Percentiles rank a stretch among this genome's conserved stretches.
These are phyloP conservation scores for Fagopyrum homotropicum DNA, from an alignment of 148 eudicot genomes.

Conservation along the genomic window DNA sequence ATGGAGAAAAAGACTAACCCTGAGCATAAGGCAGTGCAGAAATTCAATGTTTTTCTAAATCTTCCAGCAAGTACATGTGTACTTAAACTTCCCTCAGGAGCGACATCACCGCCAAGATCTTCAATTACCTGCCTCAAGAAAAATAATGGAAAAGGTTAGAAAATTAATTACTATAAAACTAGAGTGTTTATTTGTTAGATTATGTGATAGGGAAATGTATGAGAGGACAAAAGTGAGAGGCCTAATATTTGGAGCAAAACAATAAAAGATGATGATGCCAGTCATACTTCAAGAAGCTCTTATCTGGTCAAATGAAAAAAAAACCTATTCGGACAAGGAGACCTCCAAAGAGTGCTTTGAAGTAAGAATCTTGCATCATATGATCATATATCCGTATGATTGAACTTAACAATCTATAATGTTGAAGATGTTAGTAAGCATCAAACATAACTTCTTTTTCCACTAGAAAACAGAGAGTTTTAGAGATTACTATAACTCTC, in stretches of 20 bases:
- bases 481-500: neutral
- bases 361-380: neutral
- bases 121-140: conserved; percentile 52
- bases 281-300: neutral
- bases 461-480: neutral
- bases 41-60: conserved; percentile 76
- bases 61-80: conserved; percentile 75
- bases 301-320: neutral
- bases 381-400: neutral
- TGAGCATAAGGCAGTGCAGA: conserved; percentile 86
- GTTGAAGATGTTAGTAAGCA: neutral
- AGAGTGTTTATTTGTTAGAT: neutral
- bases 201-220: neutral
- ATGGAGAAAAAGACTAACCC: conserved; percentile 46
- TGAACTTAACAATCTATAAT: neutral
- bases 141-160: conserved; percentile 15
- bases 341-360: no score
- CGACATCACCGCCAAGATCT: conserved; percentile 70
- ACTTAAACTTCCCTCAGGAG: conserved; percentile 55
- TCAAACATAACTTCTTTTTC: neutral
- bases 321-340: neutral
- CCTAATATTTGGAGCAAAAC: neutral
- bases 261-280: neutral
- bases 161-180: neutral
- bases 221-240: neutral